phyloP scores from a whole-genome alignment of 2,329 filamentous ascomycete species.

The Zarea fungicola region DNA sequence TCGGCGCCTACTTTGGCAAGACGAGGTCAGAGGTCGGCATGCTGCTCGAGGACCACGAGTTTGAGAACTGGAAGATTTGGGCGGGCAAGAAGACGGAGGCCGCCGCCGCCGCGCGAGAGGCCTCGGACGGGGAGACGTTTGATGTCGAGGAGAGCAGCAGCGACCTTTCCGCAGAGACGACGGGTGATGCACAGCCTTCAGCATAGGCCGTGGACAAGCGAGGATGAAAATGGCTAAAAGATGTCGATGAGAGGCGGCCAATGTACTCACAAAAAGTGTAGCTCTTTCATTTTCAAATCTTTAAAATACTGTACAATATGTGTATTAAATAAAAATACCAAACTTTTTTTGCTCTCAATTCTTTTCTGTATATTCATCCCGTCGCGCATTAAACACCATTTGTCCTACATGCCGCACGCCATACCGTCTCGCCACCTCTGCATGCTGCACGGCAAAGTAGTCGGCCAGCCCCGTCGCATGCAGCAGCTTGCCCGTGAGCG shows the following conservation, averaged over 20 bases:
- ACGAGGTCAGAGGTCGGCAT: conserved; percentile 70
- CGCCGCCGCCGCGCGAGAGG: conserved; percentile 35
- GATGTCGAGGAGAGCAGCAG: conserved; percentile 34
- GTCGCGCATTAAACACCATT: conserved; percentile 35
- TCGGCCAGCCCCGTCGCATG: conserved; percentile 61
- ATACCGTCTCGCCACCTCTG: conserved; percentile 49
- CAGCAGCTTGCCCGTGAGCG: conserved; percentile 77
- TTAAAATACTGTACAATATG: conserved; percentile 17
- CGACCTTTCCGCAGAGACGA: conserved; percentile 20
- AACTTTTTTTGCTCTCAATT: not conserved
- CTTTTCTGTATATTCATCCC: conserved; percentile 15
- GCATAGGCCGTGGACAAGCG: not conserved
- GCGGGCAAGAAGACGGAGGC: conserved; percentile 47
- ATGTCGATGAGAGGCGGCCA: too few species aligned
- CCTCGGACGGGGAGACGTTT: conserved; percentile 39
- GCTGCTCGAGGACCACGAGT: conserved; percentile 73
- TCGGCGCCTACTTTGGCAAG: conserved; percentile 86
- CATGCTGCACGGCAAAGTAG: conserved; percentile 78
- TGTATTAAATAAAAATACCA: conserved; percentile 18
- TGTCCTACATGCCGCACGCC: conserved; percentile 33
- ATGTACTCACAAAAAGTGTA: too few species aligned
- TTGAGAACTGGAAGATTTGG: conserved; percentile 82
- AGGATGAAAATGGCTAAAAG: too few species aligned
- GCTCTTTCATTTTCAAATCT: too few species aligned
- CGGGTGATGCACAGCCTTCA: conserved; percentile 13